phyloP scores from a whole-genome alignment of 73 alveolate species.

The Tetrahymena thermophila region DNA sequence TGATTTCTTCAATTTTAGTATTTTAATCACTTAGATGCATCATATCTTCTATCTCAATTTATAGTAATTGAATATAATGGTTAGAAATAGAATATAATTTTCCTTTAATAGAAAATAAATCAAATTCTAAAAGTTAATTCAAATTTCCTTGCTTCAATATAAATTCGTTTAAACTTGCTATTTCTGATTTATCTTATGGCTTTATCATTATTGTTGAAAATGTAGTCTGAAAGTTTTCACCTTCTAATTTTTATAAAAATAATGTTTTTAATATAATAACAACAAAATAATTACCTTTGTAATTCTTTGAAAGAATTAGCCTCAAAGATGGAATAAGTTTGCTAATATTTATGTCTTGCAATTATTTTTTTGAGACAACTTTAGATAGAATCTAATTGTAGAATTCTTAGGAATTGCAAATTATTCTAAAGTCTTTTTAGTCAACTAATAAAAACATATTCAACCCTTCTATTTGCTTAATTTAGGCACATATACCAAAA shows the following conservation, averaged over 20 bases:
- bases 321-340: background rate
- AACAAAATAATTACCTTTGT: background rate
- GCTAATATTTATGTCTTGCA: background rate
- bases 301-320: background rate
- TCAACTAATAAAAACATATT: background rate
- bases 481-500: background rate
- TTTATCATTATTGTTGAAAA: background rate
- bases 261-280: background rate
- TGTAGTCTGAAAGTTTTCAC: background rate
- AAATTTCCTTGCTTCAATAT: background rate
- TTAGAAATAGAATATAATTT: background rate
- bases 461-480: background rate
- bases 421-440: background rate
- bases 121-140: background rate
- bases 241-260: background rate
- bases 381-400: background rate
- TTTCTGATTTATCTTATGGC: background rate
- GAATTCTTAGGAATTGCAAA: background rate
- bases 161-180: background rate
- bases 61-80: background rate
- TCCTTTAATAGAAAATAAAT: background rate
- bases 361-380: background rate
- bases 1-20: background rate
- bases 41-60: background rate
- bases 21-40: background rate